phyloP scores from a whole-genome alignment of 768 basidiomycete genomes.

The Boletus vermiculosoides region DNA sequence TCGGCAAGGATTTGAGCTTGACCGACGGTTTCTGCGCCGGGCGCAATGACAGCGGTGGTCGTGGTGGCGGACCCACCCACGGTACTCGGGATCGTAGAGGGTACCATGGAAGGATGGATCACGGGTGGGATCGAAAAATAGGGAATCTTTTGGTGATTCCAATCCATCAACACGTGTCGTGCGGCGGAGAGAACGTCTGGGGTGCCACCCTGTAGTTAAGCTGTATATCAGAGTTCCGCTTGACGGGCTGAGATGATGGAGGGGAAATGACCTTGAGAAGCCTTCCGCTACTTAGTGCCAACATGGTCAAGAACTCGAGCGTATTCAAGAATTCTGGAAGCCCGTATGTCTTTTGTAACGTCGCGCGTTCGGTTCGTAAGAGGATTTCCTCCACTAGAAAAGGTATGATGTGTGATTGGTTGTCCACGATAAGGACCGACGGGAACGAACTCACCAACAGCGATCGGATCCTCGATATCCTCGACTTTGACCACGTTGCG shows the following conservation, averaged over 20 bases:
- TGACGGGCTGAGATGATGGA: background rate
- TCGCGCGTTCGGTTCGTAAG: slow-evolving; percentile 60
- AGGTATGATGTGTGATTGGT: background rate
- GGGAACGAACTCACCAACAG: slow-evolving; percentile 59
- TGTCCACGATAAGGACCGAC: background rate
- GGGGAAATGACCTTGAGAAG: slow-evolving; percentile 64
- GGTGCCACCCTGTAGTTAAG: slow-evolving; percentile 67
- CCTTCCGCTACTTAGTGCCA: slow-evolving; percentile 79
- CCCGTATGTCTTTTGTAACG: slow-evolving; percentile 82
- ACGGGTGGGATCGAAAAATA: slow-evolving; percentile 81
- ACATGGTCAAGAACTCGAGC: slow-evolving; percentile 86
- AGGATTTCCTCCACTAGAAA: slow-evolving; percentile 82
- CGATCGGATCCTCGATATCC: slow-evolving; percentile 86
- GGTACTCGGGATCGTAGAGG: slow-evolving; percentile 35
- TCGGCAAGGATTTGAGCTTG: slow-evolving; percentile 73
- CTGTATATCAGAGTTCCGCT: background rate
- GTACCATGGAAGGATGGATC: slow-evolving; percentile 75
- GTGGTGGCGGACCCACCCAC: slow-evolving; percentile 35
- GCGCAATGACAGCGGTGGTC: slow-evolving; percentile 42
- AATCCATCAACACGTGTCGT: slow-evolving; percentile 80
- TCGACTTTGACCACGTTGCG: slow-evolving; percentile 91
- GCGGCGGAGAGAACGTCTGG: slow-evolving; percentile 85
- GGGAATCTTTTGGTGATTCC: slow-evolving; percentile 95
- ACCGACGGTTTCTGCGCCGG: slow-evolving; percentile 77
- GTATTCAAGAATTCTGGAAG: slow-evolving; percentile 72